A percentile compares a stretch with the other conserved stretches of the same genome.
Evolutionary conservation across 2,329 filamentous ascomycete species (phyloP).

Genomic region (Immersiporthe knoxdaviesiana): DNA sequence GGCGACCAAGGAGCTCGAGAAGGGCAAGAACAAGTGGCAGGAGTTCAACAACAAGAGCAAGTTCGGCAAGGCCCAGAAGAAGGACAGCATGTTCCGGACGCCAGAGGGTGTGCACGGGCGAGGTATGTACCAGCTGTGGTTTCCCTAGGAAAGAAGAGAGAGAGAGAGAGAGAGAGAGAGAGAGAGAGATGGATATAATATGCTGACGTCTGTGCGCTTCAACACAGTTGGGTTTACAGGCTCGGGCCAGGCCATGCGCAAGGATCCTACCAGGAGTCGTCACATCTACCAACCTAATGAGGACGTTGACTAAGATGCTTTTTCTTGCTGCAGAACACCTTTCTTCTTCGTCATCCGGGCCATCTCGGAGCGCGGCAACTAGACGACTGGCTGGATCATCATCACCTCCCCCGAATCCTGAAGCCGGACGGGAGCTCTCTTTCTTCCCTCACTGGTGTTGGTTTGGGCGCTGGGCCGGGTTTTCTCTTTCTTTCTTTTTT

Average conservation of each 20-base stretch:
- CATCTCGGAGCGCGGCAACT: not conserved
- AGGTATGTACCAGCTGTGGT: slow-evolving; percentile 60
- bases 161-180: too few species aligned
- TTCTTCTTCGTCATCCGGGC: not conserved
- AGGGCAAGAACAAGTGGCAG: slow-evolving; percentile 91
- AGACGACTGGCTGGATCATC: not conserved
- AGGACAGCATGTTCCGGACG: slow-evolving; percentile 96
- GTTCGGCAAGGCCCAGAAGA: slow-evolving; percentile 69
- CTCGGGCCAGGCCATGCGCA: slow-evolving; percentile 93
- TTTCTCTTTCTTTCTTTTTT: not conserved
- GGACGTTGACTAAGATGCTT: slow-evolving; percentile 65
- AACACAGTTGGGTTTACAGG: slow-evolving; percentile 88
- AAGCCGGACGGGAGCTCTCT: not conserved
- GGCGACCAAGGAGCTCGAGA: slow-evolving; percentile 88
- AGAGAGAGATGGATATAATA: too few species aligned
- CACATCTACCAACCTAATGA: slow-evolving; percentile 83
- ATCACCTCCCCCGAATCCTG: not conserved
- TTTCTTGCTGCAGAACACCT: slow-evolving; percentile 31
- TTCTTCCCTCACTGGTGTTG: slow-evolving; percentile 3
- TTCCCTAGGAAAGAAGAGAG: not conserved
- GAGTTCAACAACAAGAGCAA: slow-evolving; percentile 84
- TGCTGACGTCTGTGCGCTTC: too few species aligned
- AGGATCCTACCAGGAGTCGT: slow-evolving; percentile 79
- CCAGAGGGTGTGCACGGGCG: slow-evolving; percentile 83
- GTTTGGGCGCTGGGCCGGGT: slow-evolving; percentile 31